These are phyloP conservation scores for Lepraria neglecta DNA, from an alignment of 495 filamentous ascomycete genomes.

Conservation along the genomic window DNA sequence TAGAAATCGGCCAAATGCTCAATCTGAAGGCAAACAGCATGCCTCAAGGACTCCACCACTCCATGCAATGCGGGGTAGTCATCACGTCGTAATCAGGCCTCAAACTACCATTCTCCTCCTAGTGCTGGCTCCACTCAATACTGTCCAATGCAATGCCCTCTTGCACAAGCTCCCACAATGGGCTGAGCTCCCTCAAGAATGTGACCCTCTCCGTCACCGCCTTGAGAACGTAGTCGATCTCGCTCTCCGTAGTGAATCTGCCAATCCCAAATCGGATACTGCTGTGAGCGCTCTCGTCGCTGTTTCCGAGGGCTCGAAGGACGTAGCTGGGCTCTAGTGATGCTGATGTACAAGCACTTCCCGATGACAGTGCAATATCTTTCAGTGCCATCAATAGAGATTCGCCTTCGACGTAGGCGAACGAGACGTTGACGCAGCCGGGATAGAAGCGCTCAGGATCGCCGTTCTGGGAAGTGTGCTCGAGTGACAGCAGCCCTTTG, in stretches of 20 bases:
- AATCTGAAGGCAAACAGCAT: background rate
- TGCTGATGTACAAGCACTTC: slow-evolving; percentile 93
- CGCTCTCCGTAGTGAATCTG: slow-evolving; percentile 86
- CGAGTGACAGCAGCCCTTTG: slow-evolving; percentile 74
- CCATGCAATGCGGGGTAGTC: slow-evolving; percentile 1
- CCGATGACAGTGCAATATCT: slow-evolving; percentile 94
- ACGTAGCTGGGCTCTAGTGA: slow-evolving; percentile 96
- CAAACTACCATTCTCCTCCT: background rate
- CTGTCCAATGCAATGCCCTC: slow-evolving; percentile 92
- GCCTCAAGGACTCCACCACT: slow-evolving; percentile 2
- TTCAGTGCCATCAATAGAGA: slow-evolving; percentile 97
- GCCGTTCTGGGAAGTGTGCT: slow-evolving; percentile 89
- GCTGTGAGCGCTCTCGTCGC: slow-evolving; percentile 94
- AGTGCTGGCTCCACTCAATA: slow-evolving; percentile 98
- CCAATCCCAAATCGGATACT: slow-evolving; percentile 98
- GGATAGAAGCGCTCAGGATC: slow-evolving; percentile 79
- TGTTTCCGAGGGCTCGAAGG: slow-evolving; percentile 84
- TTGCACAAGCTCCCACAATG: slow-evolving; percentile 96
- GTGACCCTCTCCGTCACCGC: slow-evolving; percentile 83
- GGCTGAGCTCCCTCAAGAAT: slow-evolving; percentile 91
- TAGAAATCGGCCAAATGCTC: background rate
- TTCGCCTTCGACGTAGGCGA: slow-evolving; percentile 96
- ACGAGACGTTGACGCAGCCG: slow-evolving; percentile 96
- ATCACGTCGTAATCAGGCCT: slow-evolving; percentile 4
- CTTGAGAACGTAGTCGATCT: slow-evolving; percentile 97